Base-by-base conservation (phyloP, 2,329 filamentous ascomycete species). In the Colletotrichum destructivum region DNA sequence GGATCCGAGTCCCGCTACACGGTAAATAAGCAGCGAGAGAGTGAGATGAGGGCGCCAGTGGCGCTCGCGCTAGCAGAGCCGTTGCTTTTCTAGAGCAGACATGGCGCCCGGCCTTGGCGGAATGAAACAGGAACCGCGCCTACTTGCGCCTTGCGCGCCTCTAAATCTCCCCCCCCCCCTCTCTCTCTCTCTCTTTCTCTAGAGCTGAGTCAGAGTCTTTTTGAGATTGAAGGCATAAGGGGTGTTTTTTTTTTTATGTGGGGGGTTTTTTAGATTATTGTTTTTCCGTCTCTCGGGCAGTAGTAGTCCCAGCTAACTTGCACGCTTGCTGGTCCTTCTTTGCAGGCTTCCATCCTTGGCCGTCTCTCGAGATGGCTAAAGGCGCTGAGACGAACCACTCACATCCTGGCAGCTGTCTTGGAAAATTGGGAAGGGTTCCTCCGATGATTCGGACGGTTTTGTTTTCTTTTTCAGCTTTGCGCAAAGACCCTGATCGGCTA, bases 91-190 rank as follows among this genome's bases (percentile, higher is more conserved):
- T 35, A 26, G 3, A n/a, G 38, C 46, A 44, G 31, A 51, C 26
- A 40, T 60, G 56, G 59, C 40, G 69, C 55, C 31, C 38, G 40
- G 44, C 47, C 21, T 23, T 21, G 26, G 51, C 3, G 56, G 52
- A 35, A 52, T 60, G 66, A 38, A 42, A 64, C 60, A 64, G 69
- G 52, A 69, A 71, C 69, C 69, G 59, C 65, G 65, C 65, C 38
- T 23, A 46, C 47, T 63, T 21, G 31, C 31, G 8, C 56, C 55
- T 21, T 31, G 23, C 31, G 15, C 61, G 35, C 49, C 61, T 60
- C 56, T 16, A 11, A 23, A 54, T 57, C 54, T 38, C 35, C 61
- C 49, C 61, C 9, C 61, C 6, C 6, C 6, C 26, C 31, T 1
- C 31, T 9, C 31, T 35, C 31, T n/a, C n/a, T n/a, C n/a, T n/a